A percentile compares a stretch with the other conserved stretches of the same genome.
These are phyloP conservation scores for Rhazya stricta DNA, from an alignment of 257 asterid genomes.

Conservation along the genomic window DNA sequence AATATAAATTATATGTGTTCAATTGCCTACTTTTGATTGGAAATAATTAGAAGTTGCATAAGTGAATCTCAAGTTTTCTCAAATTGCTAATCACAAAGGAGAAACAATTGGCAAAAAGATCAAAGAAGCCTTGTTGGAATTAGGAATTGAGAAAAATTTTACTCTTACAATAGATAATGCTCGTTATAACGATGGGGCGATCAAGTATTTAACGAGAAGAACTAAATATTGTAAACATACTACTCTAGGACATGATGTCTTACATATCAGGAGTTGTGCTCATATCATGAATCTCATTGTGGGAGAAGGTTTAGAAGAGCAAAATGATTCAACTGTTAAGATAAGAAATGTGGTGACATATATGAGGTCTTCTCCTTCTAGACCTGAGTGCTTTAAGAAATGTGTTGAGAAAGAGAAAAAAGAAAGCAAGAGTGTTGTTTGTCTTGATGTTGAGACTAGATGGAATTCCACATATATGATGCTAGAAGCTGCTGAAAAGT, in stretches of 20 bases:
- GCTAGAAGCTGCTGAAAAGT: constrained; percentile 11
- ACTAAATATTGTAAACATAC: neutral
- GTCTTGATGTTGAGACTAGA: constrained; percentile 12
- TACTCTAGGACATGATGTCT: neutral
- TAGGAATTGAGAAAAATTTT: neutral
- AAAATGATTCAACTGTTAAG: no score
- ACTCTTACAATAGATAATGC: constrained; percentile 7
- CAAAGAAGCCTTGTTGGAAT: neutral
- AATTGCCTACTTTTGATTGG: no score
- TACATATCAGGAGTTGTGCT: constrained; percentile 11
- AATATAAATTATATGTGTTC: no score
- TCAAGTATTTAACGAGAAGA: neutral
- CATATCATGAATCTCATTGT: constrained; percentile 5
- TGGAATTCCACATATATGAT: constrained; percentile 16
- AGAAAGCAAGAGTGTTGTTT: no score
- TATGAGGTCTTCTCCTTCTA: no score
- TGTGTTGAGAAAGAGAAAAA: no score
- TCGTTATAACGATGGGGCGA: neutral
- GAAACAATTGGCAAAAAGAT: neutral
- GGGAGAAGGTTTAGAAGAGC: no score
- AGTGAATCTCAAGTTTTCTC: neutral
- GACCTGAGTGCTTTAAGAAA: no score
- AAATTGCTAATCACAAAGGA: neutral
- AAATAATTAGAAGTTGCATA: neutral
- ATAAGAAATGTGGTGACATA: no score